Base-by-base conservation (phyloP, 108 stramenopile genomes). In the Skeletonema marinoi region DNA sequence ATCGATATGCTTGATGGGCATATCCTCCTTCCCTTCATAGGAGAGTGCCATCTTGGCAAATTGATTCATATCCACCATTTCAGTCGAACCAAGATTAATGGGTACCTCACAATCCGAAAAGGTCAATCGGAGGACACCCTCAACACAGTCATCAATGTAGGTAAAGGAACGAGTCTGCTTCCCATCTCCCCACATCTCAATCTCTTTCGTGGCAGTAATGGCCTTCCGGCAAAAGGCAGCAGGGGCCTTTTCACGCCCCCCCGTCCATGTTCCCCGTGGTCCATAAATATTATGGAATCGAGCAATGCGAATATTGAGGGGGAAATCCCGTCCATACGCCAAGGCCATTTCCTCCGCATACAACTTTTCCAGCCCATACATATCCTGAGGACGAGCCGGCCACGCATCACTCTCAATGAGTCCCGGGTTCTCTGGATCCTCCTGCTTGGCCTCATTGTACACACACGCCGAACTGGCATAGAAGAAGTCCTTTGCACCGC, bases 361-460 rank as follows among this genome's bases (percentile, higher is more conserved):
- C 21, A 99, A 89, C 93, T 99, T 99, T 81, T 99, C 98, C 35
- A 99, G 88, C 65, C 98, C 98, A 83, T 99, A 99, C 87, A 97
- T 98, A 81, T 99, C 98, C 85, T 99, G 98, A n/a, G 98, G 98
- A 81, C 97, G 93, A 32, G 98, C 98, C n/a, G 98, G 98, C 98
- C 98, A 99, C 51, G 98, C 98, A 86, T 97, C 97, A 14, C 76
- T 51, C 73, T 99, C 98, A 79, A 97, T 88, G 42, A 99, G 82
- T 2, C 98, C 98, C 8, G 97, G 96, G 77, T 99, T 98, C 44
- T 78, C 85, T 30, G 97, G 96, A 88, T 99, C 98, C 75, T 97
- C 96, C 81, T 99, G 98, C 90, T 97, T 93, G 80, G 93, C 93
- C 75, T 99, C 98, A 88, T 99, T 99, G 97, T 99, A 99, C 30